These are phyloP conservation scores for Penicillium bialowiezense DNA, from an alignment of 495 filamentous ascomycete genomes.

Conservation along the genomic window DNA sequence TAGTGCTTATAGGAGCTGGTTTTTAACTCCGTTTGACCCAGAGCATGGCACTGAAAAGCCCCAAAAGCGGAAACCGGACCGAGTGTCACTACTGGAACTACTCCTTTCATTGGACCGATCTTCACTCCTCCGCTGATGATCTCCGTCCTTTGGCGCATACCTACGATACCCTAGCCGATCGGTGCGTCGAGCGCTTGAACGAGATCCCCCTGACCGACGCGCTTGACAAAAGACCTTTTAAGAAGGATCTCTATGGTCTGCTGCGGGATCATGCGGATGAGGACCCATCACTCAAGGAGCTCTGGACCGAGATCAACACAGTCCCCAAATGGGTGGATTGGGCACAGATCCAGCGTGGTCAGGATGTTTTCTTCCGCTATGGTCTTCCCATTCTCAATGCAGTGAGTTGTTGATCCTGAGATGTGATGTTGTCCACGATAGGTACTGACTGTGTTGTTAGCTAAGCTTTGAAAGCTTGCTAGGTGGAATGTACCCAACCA, in stretches of 20 bases:
- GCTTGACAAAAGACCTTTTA: constrained; percentile 20
- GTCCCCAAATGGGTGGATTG: constrained; percentile 81
- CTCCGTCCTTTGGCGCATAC: constrained; percentile 57
- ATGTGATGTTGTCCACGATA: not conserved
- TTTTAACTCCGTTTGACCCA: too few species aligned
- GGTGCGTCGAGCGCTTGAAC: constrained; percentile 60
- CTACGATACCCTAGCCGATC: constrained; percentile 67
- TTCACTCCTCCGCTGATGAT: constrained; percentile 62
- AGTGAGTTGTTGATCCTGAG: constrained; percentile 18
- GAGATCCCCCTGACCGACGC: constrained; percentile 42
- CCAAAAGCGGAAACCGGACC: constrained; percentile 15
- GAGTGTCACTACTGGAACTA: constrained; percentile 58
- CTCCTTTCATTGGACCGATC: constrained; percentile 65
- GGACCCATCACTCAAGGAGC: constrained; percentile 53
- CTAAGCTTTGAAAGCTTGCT: constrained; percentile 41
- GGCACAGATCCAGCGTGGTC: constrained; percentile 65
- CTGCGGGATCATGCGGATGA: constrained; percentile 54
- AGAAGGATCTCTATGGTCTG: constrained; percentile 60
- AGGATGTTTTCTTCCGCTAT: constrained; percentile 69
- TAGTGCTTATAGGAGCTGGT: too few species aligned
- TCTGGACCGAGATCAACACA: constrained; percentile 69
- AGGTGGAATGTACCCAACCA: constrained; percentile 36
- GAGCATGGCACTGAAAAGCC: constrained; percentile 17
- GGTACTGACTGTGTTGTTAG: constrained; percentile 10
- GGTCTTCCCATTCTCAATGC: constrained; percentile 59